Evolutionary conservation across 768 basidiomycete species (phyloP).

Genomic region (Gautieria morchelliformis): DNA sequence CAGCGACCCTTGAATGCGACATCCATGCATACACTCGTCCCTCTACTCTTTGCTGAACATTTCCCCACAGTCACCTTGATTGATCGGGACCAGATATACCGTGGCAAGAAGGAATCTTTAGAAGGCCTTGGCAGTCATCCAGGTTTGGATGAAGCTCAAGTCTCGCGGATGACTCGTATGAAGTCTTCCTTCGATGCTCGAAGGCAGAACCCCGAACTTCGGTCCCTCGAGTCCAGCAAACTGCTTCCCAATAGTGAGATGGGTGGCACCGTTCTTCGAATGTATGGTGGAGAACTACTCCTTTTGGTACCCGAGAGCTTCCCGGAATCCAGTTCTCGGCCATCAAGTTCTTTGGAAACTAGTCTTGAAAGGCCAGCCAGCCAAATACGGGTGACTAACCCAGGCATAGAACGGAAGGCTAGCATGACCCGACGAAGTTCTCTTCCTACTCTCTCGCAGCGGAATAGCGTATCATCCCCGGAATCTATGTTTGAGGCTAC

Average conservation of each 20-base stretch:
- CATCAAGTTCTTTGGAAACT: conserved; percentile 53
- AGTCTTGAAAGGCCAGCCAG: conserved; percentile 25
- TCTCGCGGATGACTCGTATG: conserved; percentile 1
- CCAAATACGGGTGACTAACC: conserved; percentile 61
- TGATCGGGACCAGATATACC: conserved; percentile 53
- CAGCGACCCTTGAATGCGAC: conserved; percentile 21
- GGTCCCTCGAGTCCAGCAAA: background rate
- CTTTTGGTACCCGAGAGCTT: conserved; percentile 50
- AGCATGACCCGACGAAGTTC: conserved; percentile 70
- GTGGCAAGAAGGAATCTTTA: conserved; percentile 56
- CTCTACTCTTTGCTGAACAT: conserved; percentile 69
- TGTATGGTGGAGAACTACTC: conserved; percentile 66
- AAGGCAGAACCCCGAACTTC: background rate
- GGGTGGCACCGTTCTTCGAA: conserved; percentile 61
- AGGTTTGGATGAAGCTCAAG: background rate
- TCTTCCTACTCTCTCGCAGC: conserved; percentile 63
- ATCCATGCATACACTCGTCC: conserved; percentile 41
- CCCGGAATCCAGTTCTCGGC: conserved; percentile 50
- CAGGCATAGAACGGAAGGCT: conserved; percentile 66
- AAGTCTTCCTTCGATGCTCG: background rate
- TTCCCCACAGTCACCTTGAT: conserved; percentile 59
- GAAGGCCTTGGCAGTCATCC: background rate
- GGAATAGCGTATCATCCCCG: conserved; percentile 44
- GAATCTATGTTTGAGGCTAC: conserved; percentile 60
- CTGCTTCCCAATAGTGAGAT: conserved; percentile 22